Conservation (phyloP, 129 eudicot species). For the Flaveria bidentis region DNA sequence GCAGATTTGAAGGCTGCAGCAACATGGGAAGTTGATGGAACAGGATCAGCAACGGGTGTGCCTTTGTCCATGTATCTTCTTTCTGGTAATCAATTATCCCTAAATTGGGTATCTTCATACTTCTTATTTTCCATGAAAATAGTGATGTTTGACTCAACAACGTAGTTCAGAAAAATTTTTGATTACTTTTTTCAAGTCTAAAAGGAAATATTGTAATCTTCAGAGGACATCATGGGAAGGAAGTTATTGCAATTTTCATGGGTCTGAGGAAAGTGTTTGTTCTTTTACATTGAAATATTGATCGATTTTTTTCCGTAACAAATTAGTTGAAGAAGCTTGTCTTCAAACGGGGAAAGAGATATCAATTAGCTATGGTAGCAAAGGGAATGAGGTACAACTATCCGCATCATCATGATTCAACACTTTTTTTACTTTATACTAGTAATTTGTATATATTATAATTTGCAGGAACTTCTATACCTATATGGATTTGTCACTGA, state of each 20-base stretch:
- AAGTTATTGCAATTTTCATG: constrained; percentile 9
- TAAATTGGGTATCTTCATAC: constrained; percentile 1
- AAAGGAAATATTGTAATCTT: background rate
- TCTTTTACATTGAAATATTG: background rate
- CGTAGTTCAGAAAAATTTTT: background rate
- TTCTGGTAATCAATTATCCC: constrained; percentile 51
- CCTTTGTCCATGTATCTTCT: constrained; percentile 91
- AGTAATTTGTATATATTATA: constrained; percentile 23
- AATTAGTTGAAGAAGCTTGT: constrained; percentile 52
- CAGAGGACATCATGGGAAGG: background rate
- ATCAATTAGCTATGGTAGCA: constrained; percentile 90
- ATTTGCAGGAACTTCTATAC: constrained; percentile 85
- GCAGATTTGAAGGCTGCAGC: constrained; percentile 79
- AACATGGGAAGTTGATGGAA: constrained; percentile 98
- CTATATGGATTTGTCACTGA: constrained; percentile 82
- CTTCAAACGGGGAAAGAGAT: constrained; percentile 65
- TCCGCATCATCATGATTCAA: constrained; percentile 8
- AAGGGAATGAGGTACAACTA: constrained; percentile 90
- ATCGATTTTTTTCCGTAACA: background rate
- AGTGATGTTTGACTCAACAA: background rate
- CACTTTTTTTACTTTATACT: background rate
- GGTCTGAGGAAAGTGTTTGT: constrained; percentile 8
- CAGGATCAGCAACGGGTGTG: constrained; percentile 62
- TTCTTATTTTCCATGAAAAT: constrained; percentile 1
- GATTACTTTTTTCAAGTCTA: background rate